Evolutionary conservation across 192 early-diverging fungal genomes (phyloP), one percentile per base, ranked within the genome.

Genomic region (Spinellus fusiger): DNA sequence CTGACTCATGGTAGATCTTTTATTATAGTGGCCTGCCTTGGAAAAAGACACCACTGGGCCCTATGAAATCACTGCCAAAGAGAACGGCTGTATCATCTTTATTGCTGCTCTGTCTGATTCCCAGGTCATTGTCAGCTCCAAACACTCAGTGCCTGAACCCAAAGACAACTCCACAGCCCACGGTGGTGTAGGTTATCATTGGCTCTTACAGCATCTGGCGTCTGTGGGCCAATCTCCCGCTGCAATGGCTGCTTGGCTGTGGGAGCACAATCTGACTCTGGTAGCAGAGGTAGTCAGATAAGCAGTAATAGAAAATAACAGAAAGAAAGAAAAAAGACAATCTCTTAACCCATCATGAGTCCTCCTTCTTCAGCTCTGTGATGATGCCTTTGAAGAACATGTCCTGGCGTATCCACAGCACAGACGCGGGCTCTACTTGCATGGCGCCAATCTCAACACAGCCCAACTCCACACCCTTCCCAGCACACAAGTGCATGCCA

Each of bases 331-430:
- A 12, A 57, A 38, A 23, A 37, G 22, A 26, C 18, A 4, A 4
- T 54, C 18, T 10, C 16, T 34, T 12, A 32, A 6, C 29, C 29
- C 16, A 51, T 54, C 61, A 28, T 75, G 16, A 50, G n/a, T 49
- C 7, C 28, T 26, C 26, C 4, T 46, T 0, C 23, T 47, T 47
- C 76, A 93, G 86, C 80, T 98, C 3, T 93, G 88, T 37, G 96
- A 98, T 69, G 94, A 98, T 64, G 85, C 80, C 2, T 98, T 98
- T 79, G 92, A 98, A 64, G 91, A 98, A 73, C 94, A 97, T 68
- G 80, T 98, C 28, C 64, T 98, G 34, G 88, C 86, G 57, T 98
- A 98, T 60, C 74, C 88, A 2, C 76, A 71, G 12, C 89, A 91
- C 4, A 58, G 63, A 56, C 70, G 89, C 26, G 96, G 96, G 3